Conservation (phyloP, 257 asterid genomes). For the Rehmannia glutinosa region DNA sequence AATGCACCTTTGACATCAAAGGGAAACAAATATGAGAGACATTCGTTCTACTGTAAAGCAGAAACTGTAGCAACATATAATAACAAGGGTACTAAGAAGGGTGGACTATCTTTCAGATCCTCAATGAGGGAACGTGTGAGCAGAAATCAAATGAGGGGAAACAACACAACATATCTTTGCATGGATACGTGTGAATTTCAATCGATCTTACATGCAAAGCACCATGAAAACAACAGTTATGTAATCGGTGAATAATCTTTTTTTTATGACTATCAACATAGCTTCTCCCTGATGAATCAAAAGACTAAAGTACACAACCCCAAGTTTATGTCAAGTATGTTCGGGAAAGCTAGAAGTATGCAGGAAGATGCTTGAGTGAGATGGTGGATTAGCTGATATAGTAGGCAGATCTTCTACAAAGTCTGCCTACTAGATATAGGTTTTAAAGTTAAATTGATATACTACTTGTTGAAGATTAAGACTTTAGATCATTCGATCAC, state of each 20-base stretch:
- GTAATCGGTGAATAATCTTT: not conserved
- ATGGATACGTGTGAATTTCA: not conserved
- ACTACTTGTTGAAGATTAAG: not conserved
- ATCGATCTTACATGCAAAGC: not conserved
- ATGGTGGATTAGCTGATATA: too few relatives aligned
- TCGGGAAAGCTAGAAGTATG: not conserved
- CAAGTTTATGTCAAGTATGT: not conserved
- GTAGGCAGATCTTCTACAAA: not conserved
- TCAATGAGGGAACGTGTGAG: not conserved
- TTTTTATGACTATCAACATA: not conserved
- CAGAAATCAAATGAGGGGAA: not conserved
- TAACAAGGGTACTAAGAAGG: not conserved
- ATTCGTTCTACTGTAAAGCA: not conserved
- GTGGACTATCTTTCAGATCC: not conserved
- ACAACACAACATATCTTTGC: not conserved
- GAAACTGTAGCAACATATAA: not conserved
- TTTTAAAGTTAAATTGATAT: not conserved
- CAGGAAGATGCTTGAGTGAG: too few relatives aligned
- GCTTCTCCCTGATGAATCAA: not conserved
- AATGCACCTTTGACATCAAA: constrained; percentile 2
- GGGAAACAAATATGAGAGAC: not conserved
- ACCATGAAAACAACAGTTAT: not conserved
- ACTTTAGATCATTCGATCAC: not conserved
- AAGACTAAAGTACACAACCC: not conserved
- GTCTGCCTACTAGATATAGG: not conserved